A percentile compares a stretch with the other conserved stretches of the same genome.
These are phyloP conservation scores for Lecanoromycetidae sp. DNA, from an alignment of 2,329 filamentous ascomycete species.

Conservation along the genomic window DNA sequence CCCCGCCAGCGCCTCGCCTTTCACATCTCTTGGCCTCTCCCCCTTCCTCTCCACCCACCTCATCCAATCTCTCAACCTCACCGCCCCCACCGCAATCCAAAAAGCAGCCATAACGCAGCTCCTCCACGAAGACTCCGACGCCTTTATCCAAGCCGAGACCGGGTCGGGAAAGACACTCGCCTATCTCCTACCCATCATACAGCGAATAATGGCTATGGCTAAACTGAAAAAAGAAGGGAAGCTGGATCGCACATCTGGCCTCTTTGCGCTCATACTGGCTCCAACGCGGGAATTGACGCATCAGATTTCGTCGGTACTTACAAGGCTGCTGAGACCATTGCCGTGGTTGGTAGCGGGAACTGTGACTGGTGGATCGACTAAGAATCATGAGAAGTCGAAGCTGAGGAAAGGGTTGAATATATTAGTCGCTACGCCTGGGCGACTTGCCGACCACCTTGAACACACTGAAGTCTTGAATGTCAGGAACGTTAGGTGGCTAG, in stretches of 20 bases:
- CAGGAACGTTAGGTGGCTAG: slow-evolving; percentile 80
- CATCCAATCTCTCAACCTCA: slow-evolving; percentile 72
- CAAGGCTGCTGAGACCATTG: slow-evolving; percentile 73
- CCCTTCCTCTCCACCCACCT: slow-evolving; percentile 69
- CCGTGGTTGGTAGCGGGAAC: slow-evolving; percentile 91
- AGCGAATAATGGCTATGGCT: slow-evolving; percentile 68
- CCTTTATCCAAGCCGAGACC: slow-evolving; percentile 93
- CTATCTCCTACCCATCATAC: slow-evolving; percentile 86
- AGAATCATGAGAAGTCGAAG: slow-evolving; percentile 80
- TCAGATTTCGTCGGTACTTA: slow-evolving; percentile 79
- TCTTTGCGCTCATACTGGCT: slow-evolving; percentile 89
- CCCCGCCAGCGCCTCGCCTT: slow-evolving; percentile 69
- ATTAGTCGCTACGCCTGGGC: slow-evolving; percentile 83
- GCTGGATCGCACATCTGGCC: slow-evolving; percentile 48
- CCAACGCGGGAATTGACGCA: slow-evolving; percentile 90
- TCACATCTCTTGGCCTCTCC: slow-evolving; percentile 74
- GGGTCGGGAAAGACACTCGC: slow-evolving; percentile 95
- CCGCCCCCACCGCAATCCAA: slow-evolving; percentile 88
- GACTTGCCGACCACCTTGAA: slow-evolving; percentile 80
- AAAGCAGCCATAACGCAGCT: slow-evolving; percentile 75
- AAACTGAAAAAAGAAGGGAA: slow-evolving; percentile 25
- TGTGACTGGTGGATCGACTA: slow-evolving; percentile 60
- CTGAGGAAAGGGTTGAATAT: slow-evolving; percentile 92
- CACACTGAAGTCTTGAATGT: slow-evolving; percentile 84
- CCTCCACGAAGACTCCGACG: slow-evolving; percentile 69